Evolutionary conservation across 2,329 filamentous ascomycete species (phyloP).

Genomic region (Plectosphaerella cucumerina): DNA sequence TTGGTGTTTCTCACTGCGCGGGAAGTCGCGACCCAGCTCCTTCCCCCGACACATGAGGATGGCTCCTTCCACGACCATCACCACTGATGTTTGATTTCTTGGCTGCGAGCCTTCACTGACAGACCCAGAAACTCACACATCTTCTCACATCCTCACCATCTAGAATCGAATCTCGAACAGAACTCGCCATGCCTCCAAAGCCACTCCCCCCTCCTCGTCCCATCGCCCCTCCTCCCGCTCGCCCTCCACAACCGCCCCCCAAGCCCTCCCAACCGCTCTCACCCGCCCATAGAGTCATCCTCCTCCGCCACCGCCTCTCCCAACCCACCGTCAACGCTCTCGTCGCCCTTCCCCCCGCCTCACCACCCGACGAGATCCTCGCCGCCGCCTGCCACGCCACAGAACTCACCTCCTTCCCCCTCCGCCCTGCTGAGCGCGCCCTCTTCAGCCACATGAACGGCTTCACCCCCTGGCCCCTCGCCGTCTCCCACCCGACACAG

Average conservation of each 20-base stretch:
- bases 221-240: not conserved
- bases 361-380: slow-evolving; percentile 23
- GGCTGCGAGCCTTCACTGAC: no score
- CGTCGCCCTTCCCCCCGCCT: slow-evolving; percentile 5
- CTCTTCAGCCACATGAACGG: slow-evolving; percentile 35
- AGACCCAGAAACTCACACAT: no score
- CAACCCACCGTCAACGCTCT: slow-evolving; percentile 9
- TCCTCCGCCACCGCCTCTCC: slow-evolving; percentile 10
- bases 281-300: slow-evolving; percentile 7
- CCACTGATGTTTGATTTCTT: no score
- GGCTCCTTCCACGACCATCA: no score
- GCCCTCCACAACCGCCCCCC: not conserved
- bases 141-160: no score
- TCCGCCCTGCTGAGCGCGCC: slow-evolving; percentile 26
- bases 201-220: not conserved
- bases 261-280: not conserved
- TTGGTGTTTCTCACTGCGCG: not conserved
- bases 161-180: not conserved
- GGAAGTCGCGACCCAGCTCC: not conserved
- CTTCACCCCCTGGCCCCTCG: slow-evolving; percentile 31
- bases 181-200: not conserved
- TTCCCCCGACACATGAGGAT: no score
- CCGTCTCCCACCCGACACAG: slow-evolving; percentile 39
- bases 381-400: slow-evolving; percentile 32
- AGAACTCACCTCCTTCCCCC: slow-evolving; percentile 31